A percentile compares a stretch with the other conserved stretches of the same genome.
phyloP scores from a whole-genome alignment of 257 asterid genomes.

The Gentiana dahurica region DNA sequence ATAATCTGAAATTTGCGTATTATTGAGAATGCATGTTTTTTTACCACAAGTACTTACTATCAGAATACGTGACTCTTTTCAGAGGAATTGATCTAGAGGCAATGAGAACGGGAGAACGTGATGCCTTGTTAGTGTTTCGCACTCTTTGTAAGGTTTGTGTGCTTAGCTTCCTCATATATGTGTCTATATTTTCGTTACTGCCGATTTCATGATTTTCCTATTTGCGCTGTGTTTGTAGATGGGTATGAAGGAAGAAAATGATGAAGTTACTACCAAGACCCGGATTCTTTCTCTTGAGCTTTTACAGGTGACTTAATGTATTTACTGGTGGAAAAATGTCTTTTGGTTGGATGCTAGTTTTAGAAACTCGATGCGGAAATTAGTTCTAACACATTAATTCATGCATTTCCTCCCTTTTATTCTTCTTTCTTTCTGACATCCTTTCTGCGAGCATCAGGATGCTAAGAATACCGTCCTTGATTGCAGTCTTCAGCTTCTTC shows the following conservation, averaged over 20 bases:
- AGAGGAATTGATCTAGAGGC: constrained; percentile 72
- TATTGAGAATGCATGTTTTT: too few relatives aligned
- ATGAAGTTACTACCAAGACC: constrained; percentile 79
- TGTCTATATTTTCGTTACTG: constrained; percentile 13
- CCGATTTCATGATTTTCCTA: constrained; percentile 17
- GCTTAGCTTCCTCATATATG: constrained; percentile 9
- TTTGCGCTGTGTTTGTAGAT: constrained; percentile 47
- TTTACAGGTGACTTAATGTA: constrained; percentile 61
- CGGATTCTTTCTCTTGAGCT: constrained; percentile 96
- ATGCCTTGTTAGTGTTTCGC: constrained; percentile 91
- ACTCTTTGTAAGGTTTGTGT: constrained; percentile 95
- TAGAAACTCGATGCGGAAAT: too few relatives aligned
- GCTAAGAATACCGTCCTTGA: too few relatives aligned
- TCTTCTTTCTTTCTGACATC: background rate
- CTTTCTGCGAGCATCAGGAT: too few relatives aligned
- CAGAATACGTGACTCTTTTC: constrained; percentile 16
- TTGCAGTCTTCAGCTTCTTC: too few relatives aligned
- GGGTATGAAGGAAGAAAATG: constrained; percentile 97
- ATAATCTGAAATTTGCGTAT: too few relatives aligned
- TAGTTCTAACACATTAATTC: too few relatives aligned
- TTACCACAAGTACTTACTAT: constrained; percentile 16
- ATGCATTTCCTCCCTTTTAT: background rate
- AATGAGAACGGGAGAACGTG: constrained; percentile 73
- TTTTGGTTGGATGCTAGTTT: too few relatives aligned
- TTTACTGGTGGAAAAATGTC: background rate